Evolutionary conservation across 495 filamentous ascomycete genomes (phyloP), one percentile per base, ranked within the genome.

Genomic region (Lasiosphaeria miniovina): DNA sequence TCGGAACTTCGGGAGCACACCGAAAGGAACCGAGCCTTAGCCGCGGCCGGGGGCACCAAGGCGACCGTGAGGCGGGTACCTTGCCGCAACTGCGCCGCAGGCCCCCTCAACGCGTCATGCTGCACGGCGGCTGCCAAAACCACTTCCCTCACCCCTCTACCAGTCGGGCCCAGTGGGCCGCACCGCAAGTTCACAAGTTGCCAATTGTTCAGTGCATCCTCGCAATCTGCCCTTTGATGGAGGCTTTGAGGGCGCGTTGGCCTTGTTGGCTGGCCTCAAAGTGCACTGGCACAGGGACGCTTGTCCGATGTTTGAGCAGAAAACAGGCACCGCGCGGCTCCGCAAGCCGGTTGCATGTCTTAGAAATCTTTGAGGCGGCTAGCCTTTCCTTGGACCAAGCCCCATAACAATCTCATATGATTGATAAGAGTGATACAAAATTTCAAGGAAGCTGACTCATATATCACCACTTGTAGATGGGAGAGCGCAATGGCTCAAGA

Each of bases 401-500:
- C 12, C 38, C 38, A 12, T 1, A 12, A 41, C 12, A 41, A 41
- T 8, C 38, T 41, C 38, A 46, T 2, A 46, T 14, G 43, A 46
- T 14, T 14, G 12, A 41, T 41, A 41, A 8, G 38, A 41, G 8
- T 41, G 38, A 1, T 8, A 8, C 38, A 12, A 41, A 12, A 41
- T 0, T 24, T 24, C 24, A 41, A 46, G 15, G 43, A 7, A 46
- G 43, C 43, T 46, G 43, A 46, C 43, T 7, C 15, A 3, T 46
- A n/a, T 5, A 46, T n/a, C 9, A 14, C 4, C 53, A 43, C 11
- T n/a, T 6, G 36, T 60, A 80, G 77, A 74, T 78, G 66, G 32
- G 66, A n/a, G 75, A 71, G 17, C 77, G 77, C 10, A 68, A 74
- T 62, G 76, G 74, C 54, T 55, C 52, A 38, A 77, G 67, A 63